Percentiles rank a stretch among this genome's conserved stretches.
Conservation (phyloP, 2,329 filamentous ascomycete genomes). For the Colletotrichum sansevieriae region DNA sequence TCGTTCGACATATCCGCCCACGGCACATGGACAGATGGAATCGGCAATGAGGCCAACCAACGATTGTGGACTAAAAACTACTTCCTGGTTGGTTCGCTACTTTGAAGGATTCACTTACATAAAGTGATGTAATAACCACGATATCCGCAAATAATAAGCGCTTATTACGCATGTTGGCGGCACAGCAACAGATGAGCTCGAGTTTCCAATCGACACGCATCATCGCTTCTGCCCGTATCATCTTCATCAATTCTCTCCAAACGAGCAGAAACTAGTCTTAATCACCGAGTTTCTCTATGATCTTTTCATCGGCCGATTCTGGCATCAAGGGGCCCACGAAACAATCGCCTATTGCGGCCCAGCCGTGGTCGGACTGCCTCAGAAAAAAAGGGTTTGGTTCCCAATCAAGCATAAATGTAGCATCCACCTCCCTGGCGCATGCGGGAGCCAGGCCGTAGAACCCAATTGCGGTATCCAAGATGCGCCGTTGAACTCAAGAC, state of each 20-base stretch:
- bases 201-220: too few species aligned
- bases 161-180: conserved; percentile 10
- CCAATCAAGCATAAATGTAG: conserved; percentile 6
- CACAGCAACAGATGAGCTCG: conserved; percentile 1
- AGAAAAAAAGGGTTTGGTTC: conserved; percentile 12
- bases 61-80: neutral
- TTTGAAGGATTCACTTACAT: conserved; percentile 5
- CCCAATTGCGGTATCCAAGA: conserved; percentile 10
- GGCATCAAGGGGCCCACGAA: conserved; percentile 26
- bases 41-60: neutral
- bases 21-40: conserved; percentile 8
- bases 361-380: neutral
- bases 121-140: conserved; percentile 30
- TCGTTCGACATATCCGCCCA: conserved; percentile 2
- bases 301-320: neutral
- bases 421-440: conserved; percentile 13
- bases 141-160: neutral
- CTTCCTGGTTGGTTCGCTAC: neutral
- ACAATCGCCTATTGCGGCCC: conserved; percentile 18
- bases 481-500: conserved; percentile 17
- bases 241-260: neutral
- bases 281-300: neutral
- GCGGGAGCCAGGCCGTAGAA: conserved; percentile 24
- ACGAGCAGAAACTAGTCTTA: conserved; percentile 16
- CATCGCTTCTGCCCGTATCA: too few species aligned